Evolutionary conservation across 2,329 filamentous ascomycete species (phyloP).

Genomic region (Verticillium nubilum): DNA sequence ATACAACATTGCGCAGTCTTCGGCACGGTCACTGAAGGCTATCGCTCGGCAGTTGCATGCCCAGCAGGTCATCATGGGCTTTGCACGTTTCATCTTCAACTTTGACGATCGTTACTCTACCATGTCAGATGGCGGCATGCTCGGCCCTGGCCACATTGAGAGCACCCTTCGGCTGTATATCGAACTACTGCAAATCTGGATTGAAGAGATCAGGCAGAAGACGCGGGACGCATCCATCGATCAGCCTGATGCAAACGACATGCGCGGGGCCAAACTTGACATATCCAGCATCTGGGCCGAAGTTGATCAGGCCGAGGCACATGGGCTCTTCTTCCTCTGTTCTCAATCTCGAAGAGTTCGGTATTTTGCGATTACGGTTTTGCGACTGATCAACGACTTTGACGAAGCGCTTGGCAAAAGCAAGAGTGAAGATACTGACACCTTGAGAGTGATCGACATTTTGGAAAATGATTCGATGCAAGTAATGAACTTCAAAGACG

Average conservation of each 20-base stretch:
- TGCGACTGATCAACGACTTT: constrained; percentile 89
- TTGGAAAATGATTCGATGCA: constrained; percentile 83
- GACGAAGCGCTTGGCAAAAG: constrained; percentile 79
- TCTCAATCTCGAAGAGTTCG: constrained; percentile 90
- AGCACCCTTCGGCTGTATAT: constrained; percentile 90
- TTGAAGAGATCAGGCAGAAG: constrained; percentile 89
- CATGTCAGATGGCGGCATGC: constrained; percentile 96
- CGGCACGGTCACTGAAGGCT: constrained; percentile 86
- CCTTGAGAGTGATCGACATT: constrained; percentile 77
- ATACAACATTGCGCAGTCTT: constrained; percentile 84
- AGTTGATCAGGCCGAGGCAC: constrained; percentile 94
- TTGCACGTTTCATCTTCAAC: constrained; percentile 96
- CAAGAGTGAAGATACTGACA: constrained; percentile 52
- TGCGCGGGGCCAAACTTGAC: constrained; percentile 72
- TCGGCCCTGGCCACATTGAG: constrained; percentile 90
- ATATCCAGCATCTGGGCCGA: constrained; percentile 85
- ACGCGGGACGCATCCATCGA: constrained; percentile 67
- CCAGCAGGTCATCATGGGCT: constrained; percentile 93
- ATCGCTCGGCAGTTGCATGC: constrained; percentile 92
- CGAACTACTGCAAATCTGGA: constrained; percentile 93
- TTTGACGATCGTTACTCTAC: constrained; percentile 97
- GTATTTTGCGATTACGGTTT: constrained; percentile 83
- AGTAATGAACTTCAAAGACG: constrained; percentile 88
- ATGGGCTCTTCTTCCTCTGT: constrained; percentile 94
- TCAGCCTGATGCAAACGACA: constrained; percentile 61